A percentile compares a stretch with the other conserved stretches of the same genome.
Evolutionary conservation across 1,139 yeast species (phyloP).

Genomic region (Blastobotrys raffinosifermentans): DNA sequence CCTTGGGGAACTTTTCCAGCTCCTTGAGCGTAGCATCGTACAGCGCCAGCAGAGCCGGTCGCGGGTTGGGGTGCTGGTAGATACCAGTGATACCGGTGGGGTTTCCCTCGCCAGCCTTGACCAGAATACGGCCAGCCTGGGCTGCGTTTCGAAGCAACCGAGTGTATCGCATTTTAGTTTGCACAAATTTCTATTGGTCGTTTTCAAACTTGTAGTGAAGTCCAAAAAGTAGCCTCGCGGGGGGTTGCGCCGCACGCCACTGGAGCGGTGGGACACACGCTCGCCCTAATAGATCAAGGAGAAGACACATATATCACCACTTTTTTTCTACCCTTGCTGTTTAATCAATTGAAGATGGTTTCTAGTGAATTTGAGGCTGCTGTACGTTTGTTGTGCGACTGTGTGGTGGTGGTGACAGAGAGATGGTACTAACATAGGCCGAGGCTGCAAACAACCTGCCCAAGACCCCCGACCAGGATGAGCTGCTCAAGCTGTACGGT

Average conservation of each 20-base stretch:
- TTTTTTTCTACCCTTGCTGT: conserved; percentile 2
- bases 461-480: conserved; percentile 79
- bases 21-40: conserved; percentile 64
- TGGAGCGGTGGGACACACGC: too few species aligned
- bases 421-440: conserved; percentile 44
- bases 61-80: conserved; percentile 75
- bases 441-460: conserved; percentile 70
- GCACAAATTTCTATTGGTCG: too few species aligned
- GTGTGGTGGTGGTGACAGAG: neutral
- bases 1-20: conserved; percentile 58
- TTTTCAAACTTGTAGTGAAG: too few species aligned
- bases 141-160: conserved; percentile 35
- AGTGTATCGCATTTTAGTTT: conserved; percentile 42
- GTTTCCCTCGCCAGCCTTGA: conserved; percentile 14
- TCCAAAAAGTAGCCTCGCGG: too few species aligned
- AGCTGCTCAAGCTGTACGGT: conserved; percentile 73
- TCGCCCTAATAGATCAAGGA: too few species aligned
- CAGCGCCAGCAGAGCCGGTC: conserved; percentile 68
- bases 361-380: conserved; percentile 27
- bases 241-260: too few species aligned
- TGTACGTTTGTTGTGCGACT: conserved; percentile 14
- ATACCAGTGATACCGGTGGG: conserved; percentile 79
- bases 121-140: conserved; percentile 22
- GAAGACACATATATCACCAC: too few species aligned
- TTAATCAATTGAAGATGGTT: conserved; percentile 19